Evolutionary conservation across 345 rosid genomes (phyloP).

Genomic region (Dipteronia dyeriana): DNA sequence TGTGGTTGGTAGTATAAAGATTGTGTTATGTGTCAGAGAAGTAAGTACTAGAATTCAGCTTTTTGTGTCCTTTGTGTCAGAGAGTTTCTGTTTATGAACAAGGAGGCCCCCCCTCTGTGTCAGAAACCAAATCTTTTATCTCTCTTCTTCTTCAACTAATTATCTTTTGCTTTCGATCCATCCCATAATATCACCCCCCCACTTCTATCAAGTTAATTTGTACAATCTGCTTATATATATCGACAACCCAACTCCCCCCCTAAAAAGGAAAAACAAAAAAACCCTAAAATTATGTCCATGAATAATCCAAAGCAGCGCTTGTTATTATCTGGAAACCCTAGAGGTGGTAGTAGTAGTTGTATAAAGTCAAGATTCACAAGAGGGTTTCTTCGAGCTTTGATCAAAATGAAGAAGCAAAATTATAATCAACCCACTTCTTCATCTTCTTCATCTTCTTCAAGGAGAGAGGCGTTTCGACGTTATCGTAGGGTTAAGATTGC

Average conservation of each 20-base stretch:
- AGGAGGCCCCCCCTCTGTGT: slow-evolving; percentile 33
- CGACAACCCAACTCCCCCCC: neutral
- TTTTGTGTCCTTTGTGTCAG: slow-evolving; percentile 24
- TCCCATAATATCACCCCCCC: neutral
- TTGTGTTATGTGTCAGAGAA: slow-evolving; percentile 22
- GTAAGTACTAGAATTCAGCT: slow-evolving; percentile 24
- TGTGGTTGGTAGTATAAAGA: neutral
- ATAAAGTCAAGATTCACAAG: slow-evolving; percentile 26
- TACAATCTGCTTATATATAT: no score
- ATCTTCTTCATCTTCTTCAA: slow-evolving; percentile 6
- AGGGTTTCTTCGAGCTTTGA: slow-evolving; percentile 45
- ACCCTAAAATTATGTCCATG: slow-evolving; percentile 38
- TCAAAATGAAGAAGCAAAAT: slow-evolving; percentile 25
- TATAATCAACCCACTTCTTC: slow-evolving; percentile 1
- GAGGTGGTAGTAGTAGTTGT: no score
- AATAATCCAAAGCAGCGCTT: slow-evolving; percentile 17
- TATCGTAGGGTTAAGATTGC: slow-evolving; percentile 44
- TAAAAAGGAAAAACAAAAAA: neutral
- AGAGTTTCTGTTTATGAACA: slow-evolving; percentile 18
- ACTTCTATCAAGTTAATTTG: neutral
- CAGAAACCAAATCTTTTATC: slow-evolving; percentile 32
- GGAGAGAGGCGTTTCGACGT: slow-evolving; percentile 22
- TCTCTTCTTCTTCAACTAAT: neutral
- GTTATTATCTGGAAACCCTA: no score
- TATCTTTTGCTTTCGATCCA: slow-evolving; percentile 16